phyloP scores from a whole-genome alignment of 2,329 filamentous ascomycete species.

The Cladophialophora immunda region DNA sequence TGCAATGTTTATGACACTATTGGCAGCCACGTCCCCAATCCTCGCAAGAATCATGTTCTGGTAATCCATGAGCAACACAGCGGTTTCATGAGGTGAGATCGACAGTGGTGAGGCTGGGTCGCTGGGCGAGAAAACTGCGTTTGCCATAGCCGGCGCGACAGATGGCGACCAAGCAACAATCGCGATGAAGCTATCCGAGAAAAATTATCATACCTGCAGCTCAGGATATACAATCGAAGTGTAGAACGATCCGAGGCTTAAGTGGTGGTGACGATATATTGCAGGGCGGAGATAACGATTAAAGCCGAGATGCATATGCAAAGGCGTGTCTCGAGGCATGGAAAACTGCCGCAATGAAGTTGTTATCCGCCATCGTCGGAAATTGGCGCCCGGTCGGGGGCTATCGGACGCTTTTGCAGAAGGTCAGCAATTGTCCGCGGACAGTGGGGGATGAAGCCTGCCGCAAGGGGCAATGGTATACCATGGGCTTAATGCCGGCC shows the following conservation, averaged over 20 bases:
- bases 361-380: neutral
- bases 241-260: neutral
- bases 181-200: neutral
- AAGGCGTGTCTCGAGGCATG: neutral
- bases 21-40: constrained; percentile 29
- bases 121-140: constrained; percentile 18
- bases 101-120: constrained; percentile 36
- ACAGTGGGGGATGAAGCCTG: neutral
- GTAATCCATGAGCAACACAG: constrained; percentile 46
- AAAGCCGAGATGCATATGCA: constrained; percentile 7
- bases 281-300: neutral
- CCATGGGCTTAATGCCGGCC: neutral
- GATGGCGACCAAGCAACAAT: neutral
- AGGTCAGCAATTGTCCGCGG: neutral
- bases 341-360: neutral
- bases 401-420: neutral
- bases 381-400: neutral
- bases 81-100: constrained; percentile 43
- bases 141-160: neutral
- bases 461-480: neutral
- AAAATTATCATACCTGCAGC: neutral
- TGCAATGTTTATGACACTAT: constrained; percentile 38
- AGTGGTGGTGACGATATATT: neutral
- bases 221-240: neutral
- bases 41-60: constrained; percentile 40